These are phyloP conservation scores for Hemileia vastatrix DNA, from an alignment of 1,284 basidiomycete genomes.

Conservation along the genomic window DNA sequence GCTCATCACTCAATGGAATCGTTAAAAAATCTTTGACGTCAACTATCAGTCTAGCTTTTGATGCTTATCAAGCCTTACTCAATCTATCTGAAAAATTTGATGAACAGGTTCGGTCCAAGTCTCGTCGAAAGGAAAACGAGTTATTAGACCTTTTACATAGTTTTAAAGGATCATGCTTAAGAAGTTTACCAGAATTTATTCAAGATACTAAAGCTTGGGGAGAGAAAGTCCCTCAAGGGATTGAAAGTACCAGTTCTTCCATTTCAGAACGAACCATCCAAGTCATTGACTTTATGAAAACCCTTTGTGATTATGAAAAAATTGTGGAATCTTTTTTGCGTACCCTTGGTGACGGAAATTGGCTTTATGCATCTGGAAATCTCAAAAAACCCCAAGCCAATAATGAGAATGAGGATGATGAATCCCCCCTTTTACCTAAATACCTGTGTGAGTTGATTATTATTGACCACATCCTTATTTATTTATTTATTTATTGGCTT, in stretches of 20 bases:
- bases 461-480: background rate
- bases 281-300: slow-evolving; percentile 37
- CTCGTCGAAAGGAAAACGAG: slow-evolving; percentile 39
- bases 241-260: slow-evolving; percentile 27
- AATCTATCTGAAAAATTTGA: slow-evolving; percentile 32
- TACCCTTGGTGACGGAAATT: slow-evolving; percentile 39
- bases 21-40: slow-evolving; percentile 35
- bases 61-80: slow-evolving; percentile 27
- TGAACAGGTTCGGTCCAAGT: slow-evolving; percentile 30
- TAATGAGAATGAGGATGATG: slow-evolving; percentile 20
- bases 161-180: slow-evolving; percentile 37
- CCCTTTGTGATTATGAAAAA: slow-evolving; percentile 35
- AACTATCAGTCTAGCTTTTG: slow-evolving; percentile 34
- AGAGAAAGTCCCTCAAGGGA: slow-evolving; percentile 24
- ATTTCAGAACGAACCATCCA: slow-evolving; percentile 30
- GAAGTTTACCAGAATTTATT: slow-evolving; percentile 35
- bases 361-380: slow-evolving; percentile 28
- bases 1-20: slow-evolving; percentile 31
- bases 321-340: slow-evolving; percentile 33
- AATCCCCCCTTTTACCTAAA: slow-evolving; percentile 22
- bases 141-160: slow-evolving; percentile 35
- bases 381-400: slow-evolving; percentile 3
- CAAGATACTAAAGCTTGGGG: slow-evolving; percentile 36
- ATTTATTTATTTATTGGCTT: background rate
- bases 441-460: slow-evolving; percentile 25